Base-by-base conservation (phyloP, 2,329 filamentous ascomycete genomes). In the Trichoderma brevicompactum region DNA sequence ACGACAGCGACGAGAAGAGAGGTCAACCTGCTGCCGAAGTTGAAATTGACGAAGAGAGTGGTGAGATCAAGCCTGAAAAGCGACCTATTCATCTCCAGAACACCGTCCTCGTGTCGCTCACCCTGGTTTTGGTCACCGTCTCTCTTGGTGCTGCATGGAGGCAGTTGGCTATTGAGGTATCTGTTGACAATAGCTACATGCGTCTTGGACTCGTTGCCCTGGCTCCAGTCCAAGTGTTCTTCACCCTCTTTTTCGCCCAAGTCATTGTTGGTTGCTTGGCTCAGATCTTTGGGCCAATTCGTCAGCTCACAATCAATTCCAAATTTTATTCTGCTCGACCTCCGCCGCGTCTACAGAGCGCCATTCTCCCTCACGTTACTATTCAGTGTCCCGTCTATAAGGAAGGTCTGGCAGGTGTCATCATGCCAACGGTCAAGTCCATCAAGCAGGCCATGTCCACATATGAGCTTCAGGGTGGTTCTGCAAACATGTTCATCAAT, bases 341-440 rank as follows among this genome's bases (percentile, higher is more conserved):
- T 8, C 87, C 89, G 1, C 84, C 84, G 19, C 82, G 90, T 54
- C 77, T 93, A 34, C 84, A 85, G 65, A 79, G 77, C 1, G 72
- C 78, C 7, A 74, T 81, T 32, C 82, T 94, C 15, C 90, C 90
- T 2, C 91, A 92, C 73, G 83, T 92, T 68, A 94, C 91, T 3
- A 90, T 96, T 48, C 92, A 96, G 74, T 94, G 91, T 75, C 92
- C 92, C 5, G 91, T 96, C 0, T 96, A 95, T 80, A 95, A 94
- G 76, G 92, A 96, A 75, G 91, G 92, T 69, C 82, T 96, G 2
- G 79, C 80, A 41, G 86, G 82, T 67, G 92, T 96, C 76, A 93
- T 94, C 72, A 85, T 83, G 19, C 91, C 91, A 7, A 94, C 91
- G 0, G 86, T 94, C 71, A 87, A 87, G 72, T 93, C 90, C 2